phyloP scores from a whole-genome alignment of 805 yeast species.

The Myxozyma sirexii region DNA sequence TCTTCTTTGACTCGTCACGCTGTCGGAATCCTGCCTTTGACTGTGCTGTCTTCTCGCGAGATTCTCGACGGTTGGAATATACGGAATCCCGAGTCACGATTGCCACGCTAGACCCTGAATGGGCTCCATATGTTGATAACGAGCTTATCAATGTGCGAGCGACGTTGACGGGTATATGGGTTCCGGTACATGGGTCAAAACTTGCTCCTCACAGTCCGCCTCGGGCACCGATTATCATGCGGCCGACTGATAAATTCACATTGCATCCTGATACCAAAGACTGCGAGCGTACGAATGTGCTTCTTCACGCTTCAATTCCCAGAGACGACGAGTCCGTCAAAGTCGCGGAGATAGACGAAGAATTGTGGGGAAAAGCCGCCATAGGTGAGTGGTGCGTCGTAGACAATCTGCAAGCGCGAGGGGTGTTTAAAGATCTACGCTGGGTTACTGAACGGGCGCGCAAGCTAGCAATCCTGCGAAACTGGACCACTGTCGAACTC shows the following conservation, averaged over 20 bases:
- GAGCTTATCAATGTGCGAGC: background rate
- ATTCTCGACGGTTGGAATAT: slow-evolving; percentile 11
- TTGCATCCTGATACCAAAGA: background rate
- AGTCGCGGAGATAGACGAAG: slow-evolving; percentile 11
- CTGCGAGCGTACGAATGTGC: slow-evolving; percentile 1
- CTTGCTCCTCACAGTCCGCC: slow-evolving; percentile 11
- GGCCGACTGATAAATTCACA: background rate
- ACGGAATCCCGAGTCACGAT: slow-evolving; percentile 11
- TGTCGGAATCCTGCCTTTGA: slow-evolving; percentile 12
- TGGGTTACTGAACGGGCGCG: slow-evolving; percentile 22
- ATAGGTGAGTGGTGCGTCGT: slow-evolving; percentile 11
- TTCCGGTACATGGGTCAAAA: background rate
- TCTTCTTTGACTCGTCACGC: slow-evolving; percentile 19
- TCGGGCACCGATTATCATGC: background rate
- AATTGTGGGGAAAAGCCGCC: slow-evolving; percentile 16
- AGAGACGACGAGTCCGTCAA: slow-evolving; percentile 10
- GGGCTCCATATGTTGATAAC: slow-evolving; percentile 7
- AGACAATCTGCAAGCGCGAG: slow-evolving; percentile 6
- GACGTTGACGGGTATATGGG: slow-evolving; percentile 2
- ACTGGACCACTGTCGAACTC: background rate
- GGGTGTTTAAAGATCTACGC: slow-evolving; percentile 9
- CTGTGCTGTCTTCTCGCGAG: slow-evolving; percentile 4
- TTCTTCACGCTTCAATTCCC: slow-evolving; percentile 4
- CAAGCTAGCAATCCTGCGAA: background rate
- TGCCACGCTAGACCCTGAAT: slow-evolving; percentile 11